These are phyloP conservation scores for Wilcoxina mikolae DNA, from an alignment of 495 filamentous ascomycete species.

Conservation along the genomic window DNA sequence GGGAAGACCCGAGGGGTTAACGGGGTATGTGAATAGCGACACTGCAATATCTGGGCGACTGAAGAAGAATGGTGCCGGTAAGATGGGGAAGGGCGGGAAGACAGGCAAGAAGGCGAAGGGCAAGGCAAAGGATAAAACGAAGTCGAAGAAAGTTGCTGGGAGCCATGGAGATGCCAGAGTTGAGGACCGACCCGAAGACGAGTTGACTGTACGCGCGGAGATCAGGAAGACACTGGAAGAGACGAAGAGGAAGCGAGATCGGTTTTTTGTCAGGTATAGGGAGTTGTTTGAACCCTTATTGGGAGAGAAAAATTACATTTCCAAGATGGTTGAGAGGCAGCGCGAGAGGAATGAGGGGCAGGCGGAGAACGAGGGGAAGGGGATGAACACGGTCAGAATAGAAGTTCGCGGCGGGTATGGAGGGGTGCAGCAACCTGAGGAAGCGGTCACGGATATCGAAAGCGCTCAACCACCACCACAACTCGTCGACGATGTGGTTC, in stretches of 20 bases:
- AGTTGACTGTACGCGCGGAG: conserved; percentile 28
- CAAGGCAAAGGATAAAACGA: conserved; percentile 20
- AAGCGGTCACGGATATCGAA: conserved; percentile 1
- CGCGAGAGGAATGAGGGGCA: conserved; percentile 11
- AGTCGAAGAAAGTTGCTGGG: conserved; percentile 15
- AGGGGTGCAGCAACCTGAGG: no score
- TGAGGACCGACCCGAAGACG: conserved; percentile 18
- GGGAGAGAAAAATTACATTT: conserved; percentile 39
- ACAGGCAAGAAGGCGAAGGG: conserved; percentile 11
- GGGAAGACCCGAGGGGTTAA: background rate
- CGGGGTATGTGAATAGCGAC: no score
- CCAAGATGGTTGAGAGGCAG: conserved; percentile 31
- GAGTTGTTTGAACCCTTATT: conserved; percentile 41
- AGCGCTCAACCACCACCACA: no score
- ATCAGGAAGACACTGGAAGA: conserved; percentile 37
- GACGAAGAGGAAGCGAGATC: conserved; percentile 36
- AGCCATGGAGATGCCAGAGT: conserved; percentile 26
- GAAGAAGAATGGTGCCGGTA: conserved; percentile 10
- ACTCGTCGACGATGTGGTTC: conserved; percentile 16
- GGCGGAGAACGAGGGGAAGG: conserved; percentile 10
- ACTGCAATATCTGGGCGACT: background rate
- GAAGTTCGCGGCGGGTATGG: no score
- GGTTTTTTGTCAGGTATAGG: conserved; percentile 39
- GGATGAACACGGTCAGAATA: background rate
- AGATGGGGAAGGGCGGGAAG: conserved; percentile 17